Percentiles rank a stretch among this genome's conserved stretches.
phyloP scores from a whole-genome alignment of 208 protist genomes.

The Crithidia fasciculata region DNA sequence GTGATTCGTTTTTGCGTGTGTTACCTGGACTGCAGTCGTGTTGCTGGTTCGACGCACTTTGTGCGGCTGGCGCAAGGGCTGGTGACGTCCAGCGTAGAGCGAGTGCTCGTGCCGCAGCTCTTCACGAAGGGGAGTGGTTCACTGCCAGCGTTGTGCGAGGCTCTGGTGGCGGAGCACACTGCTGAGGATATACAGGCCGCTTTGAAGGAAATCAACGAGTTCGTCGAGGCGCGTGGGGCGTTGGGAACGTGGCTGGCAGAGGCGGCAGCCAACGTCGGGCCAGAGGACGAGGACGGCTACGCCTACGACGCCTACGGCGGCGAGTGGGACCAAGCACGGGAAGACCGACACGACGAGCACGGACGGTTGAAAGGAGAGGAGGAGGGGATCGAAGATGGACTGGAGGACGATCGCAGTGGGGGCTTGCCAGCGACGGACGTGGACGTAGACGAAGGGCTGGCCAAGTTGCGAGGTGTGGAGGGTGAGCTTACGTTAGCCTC shows the following conservation, averaged over 20 bases:
- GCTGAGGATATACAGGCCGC: conserved; percentile 69
- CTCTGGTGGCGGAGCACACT: conserved; percentile 75
- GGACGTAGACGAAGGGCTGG: no score
- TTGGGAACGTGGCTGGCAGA: conserved; percentile 42
- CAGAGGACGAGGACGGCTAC: conserved; percentile 37
- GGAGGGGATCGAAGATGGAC: background rate
- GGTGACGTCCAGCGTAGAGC: conserved; percentile 66
- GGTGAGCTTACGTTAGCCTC: conserved; percentile 37
- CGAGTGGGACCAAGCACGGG: background rate
- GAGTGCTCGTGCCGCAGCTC: conserved; percentile 59
- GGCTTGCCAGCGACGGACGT: no score
- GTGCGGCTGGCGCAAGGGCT: conserved; percentile 73
- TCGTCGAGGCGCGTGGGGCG: conserved; percentile 65
- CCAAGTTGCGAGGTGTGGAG: no score
- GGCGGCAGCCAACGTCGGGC: conserved; percentile 11
- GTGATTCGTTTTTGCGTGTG: conserved; percentile 79
- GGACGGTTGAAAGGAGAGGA: conserved; percentile 10
- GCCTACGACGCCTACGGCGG: conserved; percentile 32
- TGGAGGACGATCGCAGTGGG: no score
- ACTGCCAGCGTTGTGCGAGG: conserved; percentile 74
- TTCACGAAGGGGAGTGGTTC: conserved; percentile 42
- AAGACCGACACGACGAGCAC: conserved; percentile 13
- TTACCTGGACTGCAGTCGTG: conserved; percentile 58
- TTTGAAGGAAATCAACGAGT: conserved; percentile 73
- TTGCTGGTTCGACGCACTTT: conserved; percentile 55